Base-by-base conservation (phyloP, 2,329 filamentous ascomycete species). In the Phialophora chinensis region DNA sequence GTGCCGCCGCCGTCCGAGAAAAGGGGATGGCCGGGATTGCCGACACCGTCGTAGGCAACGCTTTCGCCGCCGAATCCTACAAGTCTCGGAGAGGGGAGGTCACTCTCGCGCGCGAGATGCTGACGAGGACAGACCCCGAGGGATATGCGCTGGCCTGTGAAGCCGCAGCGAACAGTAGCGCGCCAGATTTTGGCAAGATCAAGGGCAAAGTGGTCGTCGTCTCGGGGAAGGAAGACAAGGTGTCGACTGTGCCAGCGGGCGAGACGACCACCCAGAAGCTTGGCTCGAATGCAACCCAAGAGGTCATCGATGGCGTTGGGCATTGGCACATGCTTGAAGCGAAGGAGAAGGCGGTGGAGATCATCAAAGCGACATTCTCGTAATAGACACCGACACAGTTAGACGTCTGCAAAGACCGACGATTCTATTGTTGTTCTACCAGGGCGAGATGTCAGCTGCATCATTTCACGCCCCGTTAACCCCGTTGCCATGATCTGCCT, bases 241-340 rank as follows among this genome's bases (percentile, higher is more conserved):
- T 83, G 4, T 78, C 76, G 12, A 74, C 80, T 1, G 77, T 77
- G 0, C 69, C 69, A 1, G 35, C 78, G 3, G 78, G 76, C 56
- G 71, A 79, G 65, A 73, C 75, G 25, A 62, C 65, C 17, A 59
- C 57, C 2, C 53, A 53, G 8, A 71, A 71, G 47, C 75, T 79
- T 29, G 60, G 60, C 7, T 56, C 52, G 38, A 56, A 63, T 29
- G 60, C 60, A 7, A 56, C 29, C 42, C 60, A 63, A 31, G 42
- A 44, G 17, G 44, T 57, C 38, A 67, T 73, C 4, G 72, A 71
- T 10, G 62, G 63, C 2, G 78, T 82, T 2, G 83, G 82, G 0
- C 81, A 85, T 71, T 86, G 83, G 82, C 80, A 82, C 73, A 72
- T 82, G 4, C 82, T 82, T 68, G 83, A 86, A 72, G 78, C 84